Base-by-base conservation (phyloP, 2,329 filamentous ascomycete genomes). In the Exophiala oligosperma region DNA sequence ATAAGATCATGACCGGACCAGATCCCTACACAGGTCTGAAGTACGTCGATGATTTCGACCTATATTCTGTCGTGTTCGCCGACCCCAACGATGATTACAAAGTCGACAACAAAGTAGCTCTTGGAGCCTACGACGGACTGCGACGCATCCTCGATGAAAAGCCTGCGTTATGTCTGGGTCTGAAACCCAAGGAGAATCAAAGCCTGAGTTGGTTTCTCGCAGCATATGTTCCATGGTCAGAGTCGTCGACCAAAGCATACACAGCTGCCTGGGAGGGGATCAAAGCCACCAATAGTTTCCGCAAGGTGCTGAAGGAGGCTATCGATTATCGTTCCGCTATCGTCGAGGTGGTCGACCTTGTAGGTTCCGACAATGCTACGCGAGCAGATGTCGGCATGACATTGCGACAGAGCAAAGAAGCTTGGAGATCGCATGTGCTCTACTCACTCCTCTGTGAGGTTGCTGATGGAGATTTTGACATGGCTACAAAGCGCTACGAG, bases 1-100 rank as follows among this genome's bases (percentile, higher is more conserved):
- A 93, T 69, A 97, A 97, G 79, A 96, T 96, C 86, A 78, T 97
- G 17, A 88, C 85, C 73, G 89, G 90, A 83, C 70, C 65, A 2
- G 57, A 66, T 49, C 62, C 66, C 11, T 61, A 60, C 49, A 59
- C 58, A 1, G 66, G 64, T 24, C 46, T 68, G 23, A 64, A 49
- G 12, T 58, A 61, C 40, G 62, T 68, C 52, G 55, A 66, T 32
- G 54, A 61, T 1, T 57, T 66, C 40, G 57, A 61, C 48, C 56
- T 68, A 1, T 68, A 65, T 41, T 8, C 4, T 17, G 66, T 64
- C 12, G 64, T 67, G 9, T 68, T 68, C 41, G 59, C 57, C 46
- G 57, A 66, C 40, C 66, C 66, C 9, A 37, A 29, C 14, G 49
- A 55, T 14, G 32, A 38, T 12, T 35, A 51, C n/a, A 14, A n/a